Conservation (phyloP, 2,329 filamentous ascomycete species). For the Botryotinia narcissicola region DNA sequence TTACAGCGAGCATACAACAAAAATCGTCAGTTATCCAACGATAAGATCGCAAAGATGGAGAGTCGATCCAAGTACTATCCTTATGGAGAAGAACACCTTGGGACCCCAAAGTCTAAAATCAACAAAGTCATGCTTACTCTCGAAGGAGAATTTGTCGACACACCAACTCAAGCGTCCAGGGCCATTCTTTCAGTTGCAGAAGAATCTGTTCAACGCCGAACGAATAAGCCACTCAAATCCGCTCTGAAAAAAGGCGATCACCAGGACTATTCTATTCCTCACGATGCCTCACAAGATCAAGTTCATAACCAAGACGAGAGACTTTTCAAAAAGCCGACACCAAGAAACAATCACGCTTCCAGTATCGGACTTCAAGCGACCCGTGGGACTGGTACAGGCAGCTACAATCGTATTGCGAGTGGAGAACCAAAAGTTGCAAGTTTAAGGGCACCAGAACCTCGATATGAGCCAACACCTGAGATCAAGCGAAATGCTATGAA, state of each 20-base stretch:
- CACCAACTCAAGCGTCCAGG: background rate
- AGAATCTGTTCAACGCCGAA: conserved; percentile 16
- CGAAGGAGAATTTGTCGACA: background rate
- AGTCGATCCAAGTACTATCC: conserved; percentile 6
- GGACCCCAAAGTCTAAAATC: background rate
- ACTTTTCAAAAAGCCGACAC: background rate
- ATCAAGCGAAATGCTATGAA: conserved; percentile 19
- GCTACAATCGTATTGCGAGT: conserved; percentile 19
- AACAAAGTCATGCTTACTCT: background rate
- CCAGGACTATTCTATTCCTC: background rate
- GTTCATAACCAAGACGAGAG: background rate
- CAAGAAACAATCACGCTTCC: background rate
- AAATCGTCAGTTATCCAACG: background rate
- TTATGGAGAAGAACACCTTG: background rate
- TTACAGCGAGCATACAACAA: conserved; percentile 15
- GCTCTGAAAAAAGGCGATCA: conserved; percentile 22
- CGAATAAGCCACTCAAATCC: conserved; percentile 16
- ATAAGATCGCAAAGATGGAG: background rate
- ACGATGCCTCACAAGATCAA: background rate
- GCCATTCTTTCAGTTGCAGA: background rate
- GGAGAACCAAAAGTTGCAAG: background rate
- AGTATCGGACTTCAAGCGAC: conserved; percentile 4
- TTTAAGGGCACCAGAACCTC: background rate
- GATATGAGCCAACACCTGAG: conserved; percentile 2
- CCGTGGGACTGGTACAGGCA: background rate